Conservation (phyloP, 331 rosid genomes). For the Phaseolus coccineus region DNA sequence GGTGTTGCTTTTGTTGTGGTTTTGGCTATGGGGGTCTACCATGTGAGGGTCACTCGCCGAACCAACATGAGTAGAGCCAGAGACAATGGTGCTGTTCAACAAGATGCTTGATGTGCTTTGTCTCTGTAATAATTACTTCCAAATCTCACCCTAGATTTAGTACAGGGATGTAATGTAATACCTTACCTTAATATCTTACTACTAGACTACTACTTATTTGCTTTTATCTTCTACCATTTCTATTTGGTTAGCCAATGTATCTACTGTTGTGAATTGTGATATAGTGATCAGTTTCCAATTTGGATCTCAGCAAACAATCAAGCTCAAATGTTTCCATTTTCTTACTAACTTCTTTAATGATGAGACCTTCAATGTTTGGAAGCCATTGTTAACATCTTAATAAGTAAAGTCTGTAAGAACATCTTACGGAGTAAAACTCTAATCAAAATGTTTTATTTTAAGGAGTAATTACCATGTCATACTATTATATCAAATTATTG, state of each 20-base stretch:
- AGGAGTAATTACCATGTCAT: not conserved
- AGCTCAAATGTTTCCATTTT: constrained; percentile 9
- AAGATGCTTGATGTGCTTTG: constrained; percentile 50
- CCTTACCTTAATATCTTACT: constrained; percentile 26
- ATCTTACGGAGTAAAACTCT: not conserved
- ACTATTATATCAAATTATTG: not conserved
- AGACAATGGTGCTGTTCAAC: constrained; percentile 52
- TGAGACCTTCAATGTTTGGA: not conserved
- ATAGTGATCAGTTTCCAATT: constrained; percentile 34
- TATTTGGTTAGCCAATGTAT: constrained; percentile 41
- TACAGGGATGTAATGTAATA: not conserved
- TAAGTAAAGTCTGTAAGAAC: not conserved
- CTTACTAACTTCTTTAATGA: not conserved
- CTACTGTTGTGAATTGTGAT: constrained; percentile 24
- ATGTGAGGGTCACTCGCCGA: constrained; percentile 54
- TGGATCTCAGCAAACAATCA: constrained; percentile 35
- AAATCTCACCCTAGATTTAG: constrained; percentile 29
- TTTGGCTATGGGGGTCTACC: constrained; percentile 70
- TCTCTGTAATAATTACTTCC: not conserved
- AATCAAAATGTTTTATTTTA: not conserved
- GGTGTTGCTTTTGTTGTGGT: constrained; percentile 68
- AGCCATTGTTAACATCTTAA: not conserved
- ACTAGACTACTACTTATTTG: not conserved
- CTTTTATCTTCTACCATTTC: constrained; percentile 9
- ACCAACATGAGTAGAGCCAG: constrained; percentile 52